A percentile compares a stretch with the other conserved stretches of the same genome.
Evolutionary conservation across 1,139 yeast species (phyloP).

Genomic region (Nematodospora anomalae): DNA sequence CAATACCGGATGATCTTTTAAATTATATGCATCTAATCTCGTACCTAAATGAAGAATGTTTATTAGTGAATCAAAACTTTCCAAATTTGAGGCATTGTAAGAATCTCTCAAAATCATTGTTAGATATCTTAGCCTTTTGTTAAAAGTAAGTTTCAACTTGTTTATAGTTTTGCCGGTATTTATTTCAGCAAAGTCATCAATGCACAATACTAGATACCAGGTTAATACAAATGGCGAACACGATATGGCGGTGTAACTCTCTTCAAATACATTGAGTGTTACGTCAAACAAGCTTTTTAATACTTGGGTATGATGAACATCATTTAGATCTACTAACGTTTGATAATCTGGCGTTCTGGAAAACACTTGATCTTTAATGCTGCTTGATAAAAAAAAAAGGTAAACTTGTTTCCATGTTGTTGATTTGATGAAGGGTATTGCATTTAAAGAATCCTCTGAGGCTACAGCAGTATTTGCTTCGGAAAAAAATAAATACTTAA

Average conservation of each 20-base stretch:
- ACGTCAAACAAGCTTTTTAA: conserved; percentile 37
- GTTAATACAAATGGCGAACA: conserved; percentile 33
- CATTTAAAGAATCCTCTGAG: conserved; percentile 39
- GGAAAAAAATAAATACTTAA: conserved; percentile 50
- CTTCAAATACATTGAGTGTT: conserved; percentile 34
- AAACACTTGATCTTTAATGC: conserved; percentile 55
- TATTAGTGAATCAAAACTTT: conserved; percentile 44
- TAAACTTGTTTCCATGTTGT: conserved; percentile 56
- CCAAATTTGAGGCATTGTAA: conserved; percentile 35
- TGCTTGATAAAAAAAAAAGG: conserved; percentile 49
- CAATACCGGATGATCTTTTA: conserved; percentile 40
- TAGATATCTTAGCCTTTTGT: conserved; percentile 39
- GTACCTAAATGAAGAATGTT: conserved; percentile 47
- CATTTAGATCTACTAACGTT: conserved; percentile 25
- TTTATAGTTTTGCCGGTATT: conserved; percentile 26
- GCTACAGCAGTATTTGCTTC: conserved; percentile 36
- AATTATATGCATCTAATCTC: conserved; percentile 23
- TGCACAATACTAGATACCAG: conserved; percentile 37
- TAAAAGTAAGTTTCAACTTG: conserved; percentile 34
- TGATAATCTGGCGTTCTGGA: conserved; percentile 56
- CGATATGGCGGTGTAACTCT: conserved; percentile 21
- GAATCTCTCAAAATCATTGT: conserved; percentile 35
- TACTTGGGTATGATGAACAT: conserved; percentile 26
- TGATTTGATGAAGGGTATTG: conserved; percentile 45
- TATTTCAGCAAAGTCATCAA: conserved; percentile 38